Evolutionary conservation across 768 basidiomycete genomes (phyloP).

Genomic region (Naganishia randhawae): DNA sequence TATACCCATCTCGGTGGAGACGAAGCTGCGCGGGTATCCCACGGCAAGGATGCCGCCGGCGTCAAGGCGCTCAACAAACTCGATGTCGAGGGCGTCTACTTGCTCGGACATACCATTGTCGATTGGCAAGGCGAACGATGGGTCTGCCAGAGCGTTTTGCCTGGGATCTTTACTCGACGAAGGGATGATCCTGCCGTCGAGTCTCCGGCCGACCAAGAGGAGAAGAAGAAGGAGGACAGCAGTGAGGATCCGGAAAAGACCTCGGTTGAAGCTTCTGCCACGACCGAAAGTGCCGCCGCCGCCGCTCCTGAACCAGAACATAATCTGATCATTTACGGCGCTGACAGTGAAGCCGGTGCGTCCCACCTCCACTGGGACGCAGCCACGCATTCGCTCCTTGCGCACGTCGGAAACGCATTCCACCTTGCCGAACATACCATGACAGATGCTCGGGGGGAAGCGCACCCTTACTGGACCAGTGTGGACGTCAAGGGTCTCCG

Average conservation of each 20-base stretch:
- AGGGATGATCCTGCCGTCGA: conserved; percentile 34
- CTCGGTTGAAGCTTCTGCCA: conserved; percentile 23
- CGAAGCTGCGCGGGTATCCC: conserved; percentile 52
- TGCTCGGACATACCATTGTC: conserved; percentile 53
- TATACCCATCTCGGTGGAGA: conserved; percentile 53
- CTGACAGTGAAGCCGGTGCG: conserved; percentile 50
- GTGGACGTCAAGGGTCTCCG: conserved; percentile 54
- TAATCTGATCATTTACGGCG: conserved; percentile 54
- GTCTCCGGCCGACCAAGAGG: conserved; percentile 34
- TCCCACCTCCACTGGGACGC: conserved; percentile 51
- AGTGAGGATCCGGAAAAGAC: conserved; percentile 34
- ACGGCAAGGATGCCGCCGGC: conserved; percentile 53
- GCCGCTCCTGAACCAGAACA: conserved; percentile 36
- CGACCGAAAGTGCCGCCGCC: conserved; percentile 11
- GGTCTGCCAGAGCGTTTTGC: conserved; percentile 54
- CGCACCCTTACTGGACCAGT: conserved; percentile 50
- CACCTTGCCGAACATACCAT: conserved; percentile 52
- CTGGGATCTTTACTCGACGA: conserved; percentile 52
- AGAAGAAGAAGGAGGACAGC: conserved; percentile 42
- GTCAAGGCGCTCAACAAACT: conserved; percentile 53
- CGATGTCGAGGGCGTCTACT: conserved; percentile 50
- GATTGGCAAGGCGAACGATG: conserved; percentile 54
- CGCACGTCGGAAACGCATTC: conserved; percentile 50
- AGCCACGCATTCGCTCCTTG: conserved; percentile 50
- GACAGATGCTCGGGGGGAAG: conserved; percentile 45